Base-by-base conservation (phyloP, 1,139 yeast genomes). In the Lodderomyces theae region DNA sequence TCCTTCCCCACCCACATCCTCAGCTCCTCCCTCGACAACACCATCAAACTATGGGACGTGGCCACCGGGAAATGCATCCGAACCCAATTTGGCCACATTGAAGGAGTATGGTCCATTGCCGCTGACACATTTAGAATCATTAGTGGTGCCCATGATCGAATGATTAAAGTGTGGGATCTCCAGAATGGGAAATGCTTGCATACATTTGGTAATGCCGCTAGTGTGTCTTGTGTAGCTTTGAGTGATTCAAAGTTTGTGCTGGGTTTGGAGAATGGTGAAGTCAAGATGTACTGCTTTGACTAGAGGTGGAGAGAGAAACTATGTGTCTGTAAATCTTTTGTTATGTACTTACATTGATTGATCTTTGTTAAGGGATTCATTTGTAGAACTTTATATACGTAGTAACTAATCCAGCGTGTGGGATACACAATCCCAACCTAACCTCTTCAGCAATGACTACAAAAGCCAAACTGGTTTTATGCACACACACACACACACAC, bases 31-130 rank as follows among this genome's bases (percentile, higher is more conserved):
- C 69, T 92, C 42, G 98, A 92, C 61, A 90, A 89, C 60, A 90
- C 97, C 11, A 88, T 92, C 57, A 89, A 90, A 60, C 64, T 92
- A 37, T 92, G 97, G 97, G 95, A 89, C 53, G 83, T 89, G 26
- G 72, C 73, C 47, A 79, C 94, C 0, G 97, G 97, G 3, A 79
- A 80, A 59, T 90, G 97, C 56, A 79, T 88, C 15, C 74, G 97
- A 43, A 90, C 98, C 0, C 90, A 92, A 59, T 90, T 90, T 64
- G 98, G 98, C 5, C 98, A 92, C 57, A 88, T 90, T 41, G 97
- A 92, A 62, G 97, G 97, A 15, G 96, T 92, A 15, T 90, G 97
- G 97, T 87, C 92, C 32, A 85, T 92, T 45, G 88, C 92, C 13
- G 95, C 97, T 0, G 97, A 92, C 65, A 89, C 92, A 34, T 92